A percentile compares a stretch with the other conserved stretches of the same genome.
phyloP scores from a whole-genome alignment of 768 basidiomycete species.

The Russula lepida region DNA sequence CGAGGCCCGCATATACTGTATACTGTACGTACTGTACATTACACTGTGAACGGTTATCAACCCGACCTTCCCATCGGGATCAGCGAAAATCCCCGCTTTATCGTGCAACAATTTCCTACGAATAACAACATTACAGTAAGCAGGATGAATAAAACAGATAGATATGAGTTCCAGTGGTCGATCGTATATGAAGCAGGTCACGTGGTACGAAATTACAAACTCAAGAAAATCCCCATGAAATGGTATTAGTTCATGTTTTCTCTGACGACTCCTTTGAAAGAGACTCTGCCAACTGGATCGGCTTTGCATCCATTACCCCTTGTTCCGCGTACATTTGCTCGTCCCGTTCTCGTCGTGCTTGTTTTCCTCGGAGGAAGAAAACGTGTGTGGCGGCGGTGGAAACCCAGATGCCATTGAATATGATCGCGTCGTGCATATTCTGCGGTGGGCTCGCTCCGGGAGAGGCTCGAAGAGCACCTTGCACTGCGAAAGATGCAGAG shows the following conservation, averaged over 20 bases:
- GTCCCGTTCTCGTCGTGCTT: constrained; percentile 55
- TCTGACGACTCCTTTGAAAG: not conserved
- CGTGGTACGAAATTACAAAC: not conserved
- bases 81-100: not conserved
- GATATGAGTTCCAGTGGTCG: no score
- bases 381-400: constrained; percentile 33
- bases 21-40: not conserved
- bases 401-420: constrained; percentile 54
- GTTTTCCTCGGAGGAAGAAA: constrained; percentile 50
- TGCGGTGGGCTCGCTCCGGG: constrained; percentile 54
- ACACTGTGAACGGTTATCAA: not conserved
- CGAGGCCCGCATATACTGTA: not conserved
- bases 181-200: no score
- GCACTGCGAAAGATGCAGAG: constrained; percentile 13
- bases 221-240: not conserved
- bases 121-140: no score
- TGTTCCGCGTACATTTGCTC: constrained; percentile 36
- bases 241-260: not conserved
- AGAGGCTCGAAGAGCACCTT: constrained; percentile 60
- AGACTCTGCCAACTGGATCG: not conserved
- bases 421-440: constrained; percentile 61
- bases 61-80: not conserved
- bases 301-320: no score
- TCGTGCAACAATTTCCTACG: not conserved
- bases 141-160: no score